Base-by-base conservation (phyloP, 768 basidiomycete species). In the Amanita pseudoporphyria region DNA sequence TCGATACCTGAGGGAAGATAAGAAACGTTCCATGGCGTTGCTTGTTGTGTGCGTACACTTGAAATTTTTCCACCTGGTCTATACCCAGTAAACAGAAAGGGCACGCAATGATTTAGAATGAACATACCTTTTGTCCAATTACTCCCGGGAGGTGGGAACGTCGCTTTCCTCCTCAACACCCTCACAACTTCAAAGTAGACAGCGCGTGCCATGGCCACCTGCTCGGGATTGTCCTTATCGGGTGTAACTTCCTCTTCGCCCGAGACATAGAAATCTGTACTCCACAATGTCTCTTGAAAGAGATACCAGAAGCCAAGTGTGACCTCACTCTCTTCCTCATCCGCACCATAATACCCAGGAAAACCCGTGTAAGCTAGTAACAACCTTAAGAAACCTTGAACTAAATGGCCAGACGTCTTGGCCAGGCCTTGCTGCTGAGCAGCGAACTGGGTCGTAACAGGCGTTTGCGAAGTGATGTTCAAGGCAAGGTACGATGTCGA, bases 231-330 rank as follows among this genome's bases (percentile, higher is more conserved):
- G 26, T 55, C 52, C 18, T 58, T 58, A 49, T 58, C 50, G 52
- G 62, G 47, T 26, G 53, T 44, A 26, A 54, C 55, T 2, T 55
- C 58, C 9, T 19, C 63, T 35, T 54, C 53, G 7, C 62, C 59
- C 9, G 61, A 55, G 26, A 68, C 55, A 44, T 76, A 76, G 50
- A 71, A 81, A 46, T 84, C 81, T 10, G 73, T 73, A 31, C 68
- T 73, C 87, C 87, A 91, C 21, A 91, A 62, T 1, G 88, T 79
- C 60, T 97, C 93, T 63, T 95, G 92, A 50, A 95, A 77, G 35
- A 89, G 68, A 54, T 90, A 94, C 86, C 94, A 95, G 58, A 94
- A 94, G 1, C 79, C 79, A 2, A 95, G 74, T 2, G 86, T 86
- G 71, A 84, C 76, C 64, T 94, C 90, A 57, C 87, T 92, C 59